Conservation (phyloP, 2,329 filamentous ascomycete genomes). For the Mycosphaerella arachidis region DNA sequence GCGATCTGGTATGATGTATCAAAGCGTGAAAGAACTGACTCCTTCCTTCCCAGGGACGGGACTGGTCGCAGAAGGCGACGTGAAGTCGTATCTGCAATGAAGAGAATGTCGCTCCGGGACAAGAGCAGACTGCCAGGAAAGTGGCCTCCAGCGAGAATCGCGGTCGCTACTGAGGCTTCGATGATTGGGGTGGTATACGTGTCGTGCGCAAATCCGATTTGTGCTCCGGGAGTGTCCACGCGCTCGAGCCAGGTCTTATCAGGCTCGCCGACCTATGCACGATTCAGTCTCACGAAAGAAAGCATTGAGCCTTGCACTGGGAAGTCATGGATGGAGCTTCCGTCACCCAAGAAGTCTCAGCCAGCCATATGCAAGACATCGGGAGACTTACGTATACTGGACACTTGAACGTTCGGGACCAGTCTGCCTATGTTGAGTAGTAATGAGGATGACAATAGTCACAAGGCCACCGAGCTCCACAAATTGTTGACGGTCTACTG, state of each 20-base stretch:
- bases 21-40: constrained; percentile 58
- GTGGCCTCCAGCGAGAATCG: constrained; percentile 69
- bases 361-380: background rate
- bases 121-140: constrained; percentile 69
- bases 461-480: constrained; percentile 13
- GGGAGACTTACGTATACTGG: constrained; percentile 52
- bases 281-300: background rate
- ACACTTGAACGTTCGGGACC: constrained; percentile 63
- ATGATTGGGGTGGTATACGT: constrained; percentile 32
- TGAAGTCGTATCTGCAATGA: constrained; percentile 70
- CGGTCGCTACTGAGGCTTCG: constrained; percentile 40
- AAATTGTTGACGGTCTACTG: constrained; percentile 50
- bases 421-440: constrained; percentile 69
- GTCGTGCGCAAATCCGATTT: constrained; percentile 43
- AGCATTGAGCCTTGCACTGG: background rate
- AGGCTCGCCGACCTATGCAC: constrained; percentile 49
- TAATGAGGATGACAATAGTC: constrained; percentile 70
- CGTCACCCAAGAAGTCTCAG: background rate
- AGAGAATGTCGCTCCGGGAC: constrained; percentile 55
- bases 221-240: constrained; percentile 34
- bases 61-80: constrained; percentile 47
- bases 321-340: background rate
- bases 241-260: constrained; percentile 61
- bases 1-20: constrained; percentile 69
- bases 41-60: constrained; percentile 25